phyloP scores from a whole-genome alignment of 2,329 filamentous ascomycete species.

The Ilyonectria mors-panacis region DNA sequence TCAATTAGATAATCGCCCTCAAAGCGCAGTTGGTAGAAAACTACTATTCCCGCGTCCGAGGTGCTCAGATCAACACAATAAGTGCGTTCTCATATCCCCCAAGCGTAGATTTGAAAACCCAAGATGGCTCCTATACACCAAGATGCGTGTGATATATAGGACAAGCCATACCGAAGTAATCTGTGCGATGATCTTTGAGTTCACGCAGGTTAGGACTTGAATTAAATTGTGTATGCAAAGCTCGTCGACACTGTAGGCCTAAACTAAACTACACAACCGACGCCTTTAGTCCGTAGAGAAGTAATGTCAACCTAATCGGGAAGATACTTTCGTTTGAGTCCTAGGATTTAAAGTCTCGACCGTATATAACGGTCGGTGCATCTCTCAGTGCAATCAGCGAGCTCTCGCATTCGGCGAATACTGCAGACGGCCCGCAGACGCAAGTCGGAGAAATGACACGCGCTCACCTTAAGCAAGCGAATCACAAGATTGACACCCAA shows the following conservation, averaged over 20 bases:
- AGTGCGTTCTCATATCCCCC: too few species aligned
- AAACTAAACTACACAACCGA: background rate
- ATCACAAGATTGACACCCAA: background rate
- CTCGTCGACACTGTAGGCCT: too few species aligned
- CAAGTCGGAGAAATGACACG: background rate
- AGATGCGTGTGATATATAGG: too few species aligned
- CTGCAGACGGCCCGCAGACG: background rate
- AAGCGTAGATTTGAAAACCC: too few species aligned
- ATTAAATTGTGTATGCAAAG: background rate
- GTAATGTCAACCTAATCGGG: slow-evolving; percentile 10
- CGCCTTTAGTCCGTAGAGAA: background rate
- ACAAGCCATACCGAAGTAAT: too few species aligned
- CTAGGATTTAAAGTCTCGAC: background rate
- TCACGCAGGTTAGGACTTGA: background rate
- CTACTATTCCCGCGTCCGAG: too few species aligned
- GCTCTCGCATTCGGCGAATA: background rate
- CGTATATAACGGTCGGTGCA: slow-evolving; percentile 6
- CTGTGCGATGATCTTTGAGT: too few species aligned
- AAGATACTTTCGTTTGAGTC: slow-evolving; percentile 2
- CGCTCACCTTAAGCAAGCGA: background rate
- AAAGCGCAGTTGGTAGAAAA: too few species aligned
- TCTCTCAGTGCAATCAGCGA: slow-evolving; percentile 5
- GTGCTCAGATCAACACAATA: too few species aligned
- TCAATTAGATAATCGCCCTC: too few species aligned
- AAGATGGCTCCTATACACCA: too few species aligned